Evolutionary conservation across 164 flowering plant species (phyloP).

Genomic region (Annona squamosa): DNA sequence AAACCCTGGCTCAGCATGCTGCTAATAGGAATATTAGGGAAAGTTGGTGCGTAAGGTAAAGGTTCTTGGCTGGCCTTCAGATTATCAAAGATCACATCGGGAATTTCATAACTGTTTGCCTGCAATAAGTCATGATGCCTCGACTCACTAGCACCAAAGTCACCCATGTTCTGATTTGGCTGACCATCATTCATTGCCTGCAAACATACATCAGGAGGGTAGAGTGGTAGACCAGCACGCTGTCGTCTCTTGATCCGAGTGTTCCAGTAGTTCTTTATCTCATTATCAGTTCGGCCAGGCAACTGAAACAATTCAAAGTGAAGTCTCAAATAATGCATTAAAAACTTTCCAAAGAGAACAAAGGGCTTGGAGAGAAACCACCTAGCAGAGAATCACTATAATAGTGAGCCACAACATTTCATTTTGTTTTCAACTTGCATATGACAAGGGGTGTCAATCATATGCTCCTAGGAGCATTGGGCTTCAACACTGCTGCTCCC

Average conservation of each 20-base stretch:
- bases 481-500: too few relatives aligned
- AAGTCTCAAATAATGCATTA: not conserved
- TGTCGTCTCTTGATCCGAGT: conserved; percentile 86
- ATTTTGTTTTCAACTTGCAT: too few relatives aligned
- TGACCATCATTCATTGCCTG: conserved; percentile 45
- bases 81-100: conserved; percentile 49
- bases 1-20: conserved; percentile 38
- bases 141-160: conserved; percentile 24
- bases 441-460: too few relatives aligned
- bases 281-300: conserved; percentile 99
- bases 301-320: conserved; percentile 37
- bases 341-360: not conserved
- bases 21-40: conserved; percentile 39
- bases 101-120: conserved; percentile 37
- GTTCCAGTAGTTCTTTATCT: conserved; percentile 98
- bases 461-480: too few relatives aligned
- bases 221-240: conserved; percentile 88
- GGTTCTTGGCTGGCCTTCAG: conserved; percentile 35
- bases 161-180: conserved; percentile 26
- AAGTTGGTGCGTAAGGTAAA: conserved; percentile 34
- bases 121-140: conserved; percentile 39
- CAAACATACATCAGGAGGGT: conserved; percentile 65
- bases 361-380: not conserved
- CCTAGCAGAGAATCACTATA: not conserved
- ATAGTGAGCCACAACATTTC: too few relatives aligned